Evolutionary conservation across 2,329 filamentous ascomycete species (phyloP).

Genomic region (Diatrype stigma): DNA sequence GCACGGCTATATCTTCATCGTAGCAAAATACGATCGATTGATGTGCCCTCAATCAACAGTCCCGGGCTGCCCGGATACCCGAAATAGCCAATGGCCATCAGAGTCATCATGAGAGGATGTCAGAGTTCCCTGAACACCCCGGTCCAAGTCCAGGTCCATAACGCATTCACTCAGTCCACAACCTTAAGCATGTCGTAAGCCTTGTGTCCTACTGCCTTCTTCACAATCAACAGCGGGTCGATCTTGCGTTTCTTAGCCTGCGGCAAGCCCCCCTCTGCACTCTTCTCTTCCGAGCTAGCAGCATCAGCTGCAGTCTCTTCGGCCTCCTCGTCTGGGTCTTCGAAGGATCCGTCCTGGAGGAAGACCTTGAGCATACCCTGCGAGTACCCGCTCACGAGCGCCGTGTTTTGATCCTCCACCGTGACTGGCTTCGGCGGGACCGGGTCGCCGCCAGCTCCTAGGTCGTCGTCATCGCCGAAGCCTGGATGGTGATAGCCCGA

Average conservation of each 20-base stretch:
- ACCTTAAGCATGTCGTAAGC: conserved; percentile 54
- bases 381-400: conserved; percentile 52
- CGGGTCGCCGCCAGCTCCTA: conserved; percentile 15
- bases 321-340: conserved; percentile 33
- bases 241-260: conserved; percentile 35
- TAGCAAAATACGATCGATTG: too few species aligned
- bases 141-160: not conserved
- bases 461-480: too few species aligned
- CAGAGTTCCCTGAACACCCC: not conserved
- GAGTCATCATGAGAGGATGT: not conserved
- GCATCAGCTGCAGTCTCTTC: conserved; percentile 25
- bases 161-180: conserved; percentile 48
- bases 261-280: conserved; percentile 27
- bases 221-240: conserved; percentile 41
- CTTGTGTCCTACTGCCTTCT: conserved; percentile 48
- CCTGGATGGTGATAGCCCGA: too few species aligned
- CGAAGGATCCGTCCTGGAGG: conserved; percentile 45
- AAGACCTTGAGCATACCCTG: conserved; percentile 57
- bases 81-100: too few species aligned
- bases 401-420: conserved; percentile 39
- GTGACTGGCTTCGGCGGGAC: conserved; percentile 45
- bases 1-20: too few species aligned
- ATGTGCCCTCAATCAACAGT: too few species aligned
- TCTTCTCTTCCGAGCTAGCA: conserved; percentile 31
- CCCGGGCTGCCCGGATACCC: too few species aligned